Percentiles rank a stretch among this genome's conserved stretches.
These are phyloP conservation scores for Fomes fomentarius DNA, from an alignment of 1,284 basidiomycete species.

Conservation along the genomic window DNA sequence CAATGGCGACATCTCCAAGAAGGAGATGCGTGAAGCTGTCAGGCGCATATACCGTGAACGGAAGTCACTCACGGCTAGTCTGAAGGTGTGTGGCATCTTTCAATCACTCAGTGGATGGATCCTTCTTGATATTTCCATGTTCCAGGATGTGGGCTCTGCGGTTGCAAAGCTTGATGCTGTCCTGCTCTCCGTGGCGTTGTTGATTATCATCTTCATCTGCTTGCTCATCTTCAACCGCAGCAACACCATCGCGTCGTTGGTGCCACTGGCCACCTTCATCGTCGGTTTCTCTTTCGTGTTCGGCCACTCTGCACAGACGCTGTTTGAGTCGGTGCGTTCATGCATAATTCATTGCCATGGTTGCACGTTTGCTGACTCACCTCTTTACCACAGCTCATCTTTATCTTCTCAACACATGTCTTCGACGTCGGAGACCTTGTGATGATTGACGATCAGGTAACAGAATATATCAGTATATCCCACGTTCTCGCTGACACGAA, in stretches of 20 bases:
- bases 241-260: slow-evolving; percentile 76
- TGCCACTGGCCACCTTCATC: slow-evolving; percentile 81
- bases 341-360: not conserved
- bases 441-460: slow-evolving; percentile 74
- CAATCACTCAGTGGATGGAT: not conserved
- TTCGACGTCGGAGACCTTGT: slow-evolving; percentile 81
- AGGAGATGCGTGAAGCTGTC: slow-evolving; percentile 85
- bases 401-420: slow-evolving; percentile 84
- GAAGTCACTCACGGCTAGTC: slow-evolving; percentile 69
- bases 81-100: slow-evolving; percentile 56
- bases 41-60: slow-evolving; percentile 83
- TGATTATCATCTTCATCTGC: slow-evolving; percentile 73
- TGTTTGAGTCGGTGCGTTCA: slow-evolving; percentile 74
- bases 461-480: not conserved
- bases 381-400: slow-evolving; percentile 59
- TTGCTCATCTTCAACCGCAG: slow-evolving; percentile 78
- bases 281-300: slow-evolving; percentile 84
- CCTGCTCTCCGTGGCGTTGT: slow-evolving; percentile 60
- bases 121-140: not conserved
- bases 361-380: no score
- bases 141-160: slow-evolving; percentile 65
- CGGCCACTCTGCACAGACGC: slow-evolving; percentile 79
- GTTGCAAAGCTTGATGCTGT: slow-evolving; percentile 80
- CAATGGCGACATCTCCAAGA: slow-evolving; percentile 81
- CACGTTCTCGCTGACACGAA: slow-evolving; percentile 27